Evolutionary conservation across 2,329 filamentous ascomycete genomes (phyloP), one percentile per base, ranked within the genome.

Genomic region (Fusarium coffeatum): DNA sequence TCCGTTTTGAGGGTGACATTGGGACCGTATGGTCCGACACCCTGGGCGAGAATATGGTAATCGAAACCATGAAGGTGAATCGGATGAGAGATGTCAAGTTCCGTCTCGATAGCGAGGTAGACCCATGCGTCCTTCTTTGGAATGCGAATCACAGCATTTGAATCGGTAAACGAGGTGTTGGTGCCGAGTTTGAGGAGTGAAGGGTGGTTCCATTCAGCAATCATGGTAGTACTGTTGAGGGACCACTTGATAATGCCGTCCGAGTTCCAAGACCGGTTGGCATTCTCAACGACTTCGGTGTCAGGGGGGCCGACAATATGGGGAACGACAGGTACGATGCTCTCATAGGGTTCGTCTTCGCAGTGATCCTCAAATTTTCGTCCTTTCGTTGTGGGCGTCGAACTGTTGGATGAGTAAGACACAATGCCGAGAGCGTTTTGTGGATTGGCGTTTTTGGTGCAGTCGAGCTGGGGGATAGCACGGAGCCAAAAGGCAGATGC

Each of bases 371-470:
- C 50, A 27, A 62, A 62, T 5, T 45, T 54, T 12, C 22, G 37
- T 13, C 61, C 62, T 20, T 58, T 56, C 1, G 72, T 74, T 11
- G 59, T 66, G 10, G 72, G 72, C 3, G 50, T 67, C 16, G 58
- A 54, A 20, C 57, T 59, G 45, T 65, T 74, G 43, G 68, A 68
- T 41, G 79, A 76, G 70, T 84, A 84, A 41, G 77, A 80, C 7
- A 88, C 73, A 55, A 88, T 85, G 5, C 85, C 86, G 34, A 76
- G 81, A 62, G 86, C 84, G 63, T 85, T 82, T 48, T 81, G 76
- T 1, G 77, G 63, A 49, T 77, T 82, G 34, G 72, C 74, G 32
- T 83, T 85, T 11, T 75, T 71, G 3, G 78, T 80, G 72, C 85
- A 87, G 8, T 77, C 76, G 1, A 68, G 58, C 66, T 85, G 81